Conservation (phyloP, 78 protist genomes). For the Corallochytrium limacisporum region DNA sequence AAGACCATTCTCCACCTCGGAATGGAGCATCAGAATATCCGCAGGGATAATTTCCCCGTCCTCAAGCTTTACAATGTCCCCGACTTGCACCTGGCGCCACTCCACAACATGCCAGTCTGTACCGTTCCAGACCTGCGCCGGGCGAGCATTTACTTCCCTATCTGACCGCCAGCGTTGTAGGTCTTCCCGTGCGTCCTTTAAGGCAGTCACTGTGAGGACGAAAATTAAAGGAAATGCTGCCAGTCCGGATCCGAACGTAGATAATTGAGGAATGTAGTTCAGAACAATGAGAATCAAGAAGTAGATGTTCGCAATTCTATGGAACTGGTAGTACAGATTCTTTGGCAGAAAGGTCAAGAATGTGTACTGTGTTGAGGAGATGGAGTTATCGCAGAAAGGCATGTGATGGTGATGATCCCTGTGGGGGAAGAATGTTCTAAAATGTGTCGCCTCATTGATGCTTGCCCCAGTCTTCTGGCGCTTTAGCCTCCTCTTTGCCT, state of each 20-base stretch:
- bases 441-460: too few species aligned
- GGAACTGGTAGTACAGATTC: slow-evolving; percentile 38
- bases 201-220: slow-evolving; percentile 34
- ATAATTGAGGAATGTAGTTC: slow-evolving; percentile 14
- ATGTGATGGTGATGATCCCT: too few species aligned
- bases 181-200: slow-evolving; percentile 41
- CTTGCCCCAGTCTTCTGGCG: too few species aligned
- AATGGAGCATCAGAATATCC: slow-evolving; percentile 40
- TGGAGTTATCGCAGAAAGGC: too few species aligned
- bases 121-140: background rate
- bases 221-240: slow-evolving; percentile 34
- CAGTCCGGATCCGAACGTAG: slow-evolving; percentile 14
- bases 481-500: too few species aligned
- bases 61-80: slow-evolving; percentile 38
- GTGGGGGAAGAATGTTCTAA: too few species aligned
- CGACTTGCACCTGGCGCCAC: slow-evolving; percentile 31
- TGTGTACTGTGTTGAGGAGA: slow-evolving; percentile 30
- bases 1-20: slow-evolving; percentile 21
- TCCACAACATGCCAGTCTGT: too few species aligned
- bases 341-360: slow-evolving; percentile 26
- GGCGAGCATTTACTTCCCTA: background rate
- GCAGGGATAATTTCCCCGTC: slow-evolving; percentile 48
- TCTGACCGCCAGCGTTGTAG: slow-evolving; percentile 23
- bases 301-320: slow-evolving; percentile 29
- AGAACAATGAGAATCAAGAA: slow-evolving; percentile 34